A percentile compares a stretch with the other conserved stretches of the same genome.
Conservation (phyloP, 306 rosid genomes). For the Datisca glomerata region DNA sequence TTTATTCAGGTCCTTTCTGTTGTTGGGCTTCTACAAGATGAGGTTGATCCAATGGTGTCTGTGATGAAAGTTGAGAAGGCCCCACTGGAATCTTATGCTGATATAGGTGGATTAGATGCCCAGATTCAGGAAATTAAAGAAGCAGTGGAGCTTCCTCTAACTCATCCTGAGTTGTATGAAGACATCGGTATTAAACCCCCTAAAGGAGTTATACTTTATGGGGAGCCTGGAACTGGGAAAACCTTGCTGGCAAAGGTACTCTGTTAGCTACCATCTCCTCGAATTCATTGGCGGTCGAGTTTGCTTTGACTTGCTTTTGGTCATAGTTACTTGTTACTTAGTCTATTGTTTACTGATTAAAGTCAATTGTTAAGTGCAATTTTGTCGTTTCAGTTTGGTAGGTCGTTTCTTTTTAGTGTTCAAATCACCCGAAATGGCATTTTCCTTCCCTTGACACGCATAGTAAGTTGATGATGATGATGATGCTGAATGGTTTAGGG, state of each 20-base stretch:
- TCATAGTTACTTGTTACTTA: too few species aligned
- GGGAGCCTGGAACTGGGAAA: conserved; percentile 98
- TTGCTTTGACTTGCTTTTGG: too few species aligned
- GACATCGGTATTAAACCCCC: conserved; percentile 98
- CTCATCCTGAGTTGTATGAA: conserved; percentile 94
- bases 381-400: too few species aligned
- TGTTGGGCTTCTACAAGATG: conserved; percentile 99
- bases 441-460: too few species aligned
- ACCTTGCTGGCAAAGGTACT: conserved; percentile 93
- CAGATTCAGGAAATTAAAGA: conserved; percentile 98
- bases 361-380: too few species aligned
- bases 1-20: conserved; percentile 74
- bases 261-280: neutral
- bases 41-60: conserved; percentile 90
- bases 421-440: too few species aligned
- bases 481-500: too few species aligned
- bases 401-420: too few species aligned
- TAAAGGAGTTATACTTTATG: conserved; percentile 89
- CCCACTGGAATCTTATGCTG: conserved; percentile 93
- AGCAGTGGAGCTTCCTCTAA: conserved; percentile 96
- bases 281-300: too few species aligned
- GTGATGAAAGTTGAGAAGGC: conserved; percentile 96
- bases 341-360: too few species aligned
- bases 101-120: conserved; percentile 98
- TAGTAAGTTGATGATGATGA: too few species aligned